phyloP scores from a whole-genome alignment of 257 asterid genomes.

The Echium plantagineum region DNA sequence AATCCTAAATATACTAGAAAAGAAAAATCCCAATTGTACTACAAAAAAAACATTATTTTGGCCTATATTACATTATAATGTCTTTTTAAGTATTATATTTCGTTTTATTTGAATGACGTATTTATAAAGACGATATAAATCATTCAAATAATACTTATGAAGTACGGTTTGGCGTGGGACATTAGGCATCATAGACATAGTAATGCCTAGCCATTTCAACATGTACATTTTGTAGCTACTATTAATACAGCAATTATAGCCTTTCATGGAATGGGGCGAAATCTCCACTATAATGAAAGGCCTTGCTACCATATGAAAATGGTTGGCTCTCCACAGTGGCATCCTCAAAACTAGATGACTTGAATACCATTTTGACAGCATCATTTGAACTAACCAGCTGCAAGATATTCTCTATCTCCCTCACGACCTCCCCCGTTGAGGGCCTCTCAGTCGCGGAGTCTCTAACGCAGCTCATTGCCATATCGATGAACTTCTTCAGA shows the following conservation, averaged over 20 bases:
- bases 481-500: constrained; percentile 28
- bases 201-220: neutral
- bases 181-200: neutral
- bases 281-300: constrained; percentile 48
- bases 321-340: constrained; percentile 36
- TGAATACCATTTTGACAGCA: constrained; percentile 4
- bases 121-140: too few species aligned
- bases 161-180: neutral
- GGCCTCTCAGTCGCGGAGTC: constrained; percentile 64
- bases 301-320: constrained; percentile 26
- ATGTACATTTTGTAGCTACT: neutral
- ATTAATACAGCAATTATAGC: too few species aligned
- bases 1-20: too few species aligned
- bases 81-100: too few species aligned
- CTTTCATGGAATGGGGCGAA: constrained; percentile 29
- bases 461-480: constrained; percentile 67
- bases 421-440: constrained; percentile 68
- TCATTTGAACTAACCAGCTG: constrained; percentile 24
- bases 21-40: too few species aligned
- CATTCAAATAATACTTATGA: too few species aligned
- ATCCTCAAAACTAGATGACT: constrained; percentile 30
- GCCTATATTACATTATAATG: too few species aligned
- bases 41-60: too few species aligned
- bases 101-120: too few species aligned
- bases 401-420: constrained; percentile 59